Base-by-base conservation (phyloP, 2,329 filamentous ascomycete species). In the Colletotrichum tamarilloi region DNA sequence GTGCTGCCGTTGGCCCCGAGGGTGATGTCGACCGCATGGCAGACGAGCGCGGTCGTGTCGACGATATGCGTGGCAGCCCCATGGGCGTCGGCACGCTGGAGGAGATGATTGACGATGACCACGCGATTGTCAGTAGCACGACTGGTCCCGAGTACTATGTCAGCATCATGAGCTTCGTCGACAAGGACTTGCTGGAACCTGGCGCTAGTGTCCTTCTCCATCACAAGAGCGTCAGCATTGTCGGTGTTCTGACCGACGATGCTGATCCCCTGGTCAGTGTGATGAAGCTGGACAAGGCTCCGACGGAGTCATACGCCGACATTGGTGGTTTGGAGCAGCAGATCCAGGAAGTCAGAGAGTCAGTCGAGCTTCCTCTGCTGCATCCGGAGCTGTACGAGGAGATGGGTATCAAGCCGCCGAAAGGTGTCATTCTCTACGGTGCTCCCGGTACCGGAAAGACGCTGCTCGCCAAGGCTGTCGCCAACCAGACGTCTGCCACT, bases 361-460 rank as follows among this genome's bases (percentile, higher is more conserved):
- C 97, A 1, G 97, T 99, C 71, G 97, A 99, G 86, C 85, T 99
- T 79, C 97, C 97, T 5, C 88, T 99, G 75, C 88, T 99, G 73
- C 97, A 99, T 82, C 97, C 97, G 0, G 97, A 99, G 85, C 87
- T 99, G 65, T 99, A 99, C 85, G 97, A 99, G 84, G 97, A 99
- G 87, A 99, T 99, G 97, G 97, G 97, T 80, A 98, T 99, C 89
- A 99, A 99, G 85, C 97, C 97, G 5, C 97, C 97, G 74, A 99
- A 99, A 90, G 97, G 97, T 89, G 97, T 99, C 78, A 99, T 99
- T 80, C 92, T 99, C 30, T 99, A 99, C 82, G 97, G 97, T 1
- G 97, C 97, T 32, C 97, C 97, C 1, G 97, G 97, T 81, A 98
- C 95, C 14, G 95, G 95, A 81, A 98, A 98, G 88, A 98, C 95